A percentile compares a stretch with the other conserved stretches of the same genome.
These are phyloP conservation scores for Yamagishiella unicocca DNA, from an alignment of 139 green algal species.

Conservation along the genomic window DNA sequence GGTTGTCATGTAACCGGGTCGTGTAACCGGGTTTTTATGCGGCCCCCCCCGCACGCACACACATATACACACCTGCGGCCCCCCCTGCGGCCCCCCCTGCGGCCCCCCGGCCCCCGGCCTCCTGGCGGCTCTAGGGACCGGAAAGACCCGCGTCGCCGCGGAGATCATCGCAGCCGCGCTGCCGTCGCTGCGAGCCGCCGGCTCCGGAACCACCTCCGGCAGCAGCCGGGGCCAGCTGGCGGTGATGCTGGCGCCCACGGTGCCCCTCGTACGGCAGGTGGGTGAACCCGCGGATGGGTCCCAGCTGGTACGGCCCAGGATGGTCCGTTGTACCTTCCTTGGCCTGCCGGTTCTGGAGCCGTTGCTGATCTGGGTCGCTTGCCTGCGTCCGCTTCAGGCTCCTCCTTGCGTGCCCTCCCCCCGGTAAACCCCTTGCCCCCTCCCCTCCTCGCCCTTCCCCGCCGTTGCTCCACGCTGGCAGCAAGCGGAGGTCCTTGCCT, in stretches of 20 bases:
- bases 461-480: no score
- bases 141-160: slow-evolving; percentile 50
- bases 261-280: slow-evolving; percentile 43
- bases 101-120: no score
- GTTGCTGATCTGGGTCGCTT: no score
- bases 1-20: not conserved
- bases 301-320: no score
- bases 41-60: not conserved
- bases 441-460: not conserved
- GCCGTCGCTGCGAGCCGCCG: not conserved
- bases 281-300: no score
- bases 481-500: slow-evolving; percentile 21
- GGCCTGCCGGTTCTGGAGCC: no score
- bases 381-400: no score
- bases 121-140: no score
- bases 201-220: no score
- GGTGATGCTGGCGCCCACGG: slow-evolving; percentile 47
- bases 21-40: not conserved
- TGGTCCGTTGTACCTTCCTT: no score
- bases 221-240: not conserved
- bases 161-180: slow-evolving; percentile 13
- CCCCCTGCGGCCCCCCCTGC: not conserved
- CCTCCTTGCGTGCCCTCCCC: no score
- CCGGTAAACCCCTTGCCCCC: no score
- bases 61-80: not conserved